Evolutionary conservation across 306 rosid species (phyloP).

Genomic region (Begonia loranthoides): DNA sequence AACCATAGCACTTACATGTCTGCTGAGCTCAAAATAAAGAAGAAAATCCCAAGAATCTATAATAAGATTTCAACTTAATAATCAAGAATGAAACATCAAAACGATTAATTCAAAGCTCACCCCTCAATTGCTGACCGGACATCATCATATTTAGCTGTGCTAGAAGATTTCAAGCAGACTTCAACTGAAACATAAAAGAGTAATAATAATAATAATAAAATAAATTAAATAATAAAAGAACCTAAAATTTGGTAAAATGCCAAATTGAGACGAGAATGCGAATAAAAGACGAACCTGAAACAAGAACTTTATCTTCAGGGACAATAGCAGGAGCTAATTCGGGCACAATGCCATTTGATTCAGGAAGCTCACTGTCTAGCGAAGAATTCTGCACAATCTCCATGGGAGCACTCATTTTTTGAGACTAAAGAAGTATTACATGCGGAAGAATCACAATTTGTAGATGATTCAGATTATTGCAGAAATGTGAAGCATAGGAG

Average conservation of each 20-base stretch:
- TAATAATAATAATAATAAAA: slow-evolving; percentile 2
- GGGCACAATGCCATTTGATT: slow-evolving; percentile 25
- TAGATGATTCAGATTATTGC: neutral
- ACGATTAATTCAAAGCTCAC: slow-evolving; percentile 13
- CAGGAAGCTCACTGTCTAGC: slow-evolving; percentile 13
- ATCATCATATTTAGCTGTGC: slow-evolving; percentile 56
- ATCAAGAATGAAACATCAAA: neutral
- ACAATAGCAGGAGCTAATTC: slow-evolving; percentile 21
- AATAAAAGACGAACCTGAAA: slow-evolving; percentile 40
- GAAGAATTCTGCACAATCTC: slow-evolving; percentile 35
- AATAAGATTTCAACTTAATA: neutral
- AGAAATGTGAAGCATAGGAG: slow-evolving; percentile 2
- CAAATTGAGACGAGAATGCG: neutral
- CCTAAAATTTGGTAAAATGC: neutral
- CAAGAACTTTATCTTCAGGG: slow-evolving; percentile 42
- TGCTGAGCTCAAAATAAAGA: slow-evolving; percentile 2
- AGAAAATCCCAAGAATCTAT: slow-evolving; percentile 7
- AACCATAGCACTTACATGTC: neutral
- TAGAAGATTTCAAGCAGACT: slow-evolving; percentile 68
- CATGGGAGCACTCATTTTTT: slow-evolving; percentile 58
- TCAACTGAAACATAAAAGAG: slow-evolving; percentile 36
- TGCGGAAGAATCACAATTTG: neutral
- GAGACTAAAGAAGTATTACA: neutral
- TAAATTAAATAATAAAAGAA: neutral
- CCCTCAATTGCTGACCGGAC: slow-evolving; percentile 66